Evolutionary conservation across 768 basidiomycete species (phyloP).

Genomic region (Hericium rajendrae): DNA sequence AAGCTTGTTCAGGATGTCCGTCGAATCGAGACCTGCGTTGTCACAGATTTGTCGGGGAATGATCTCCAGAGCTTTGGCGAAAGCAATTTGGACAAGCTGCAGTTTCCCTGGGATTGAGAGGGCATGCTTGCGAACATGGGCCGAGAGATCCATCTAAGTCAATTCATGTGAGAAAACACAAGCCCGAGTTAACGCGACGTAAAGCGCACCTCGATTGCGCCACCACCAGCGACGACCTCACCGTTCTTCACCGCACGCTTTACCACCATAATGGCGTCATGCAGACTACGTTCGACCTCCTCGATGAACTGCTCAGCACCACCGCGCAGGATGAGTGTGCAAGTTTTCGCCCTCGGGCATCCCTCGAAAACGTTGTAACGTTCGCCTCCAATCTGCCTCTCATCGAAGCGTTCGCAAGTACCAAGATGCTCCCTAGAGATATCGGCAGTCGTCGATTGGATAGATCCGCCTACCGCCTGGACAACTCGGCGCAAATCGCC

Average conservation of each 20-base stretch:
- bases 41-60: constrained; percentile 98
- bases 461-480: constrained; percentile 88
- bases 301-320: constrained; percentile 99
- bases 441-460: constrained; percentile 94
- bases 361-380: constrained; percentile 92
- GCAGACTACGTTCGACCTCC: constrained; percentile 93
- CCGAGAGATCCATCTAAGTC: constrained; percentile 88
- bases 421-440: constrained; percentile 86
- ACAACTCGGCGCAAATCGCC: constrained; percentile 90
- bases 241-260: constrained; percentile 94
- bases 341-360: constrained; percentile 90
- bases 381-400: constrained; percentile 94
- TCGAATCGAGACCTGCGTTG: constrained; percentile 96
- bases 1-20: constrained; percentile 93
- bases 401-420: constrained; percentile 87
- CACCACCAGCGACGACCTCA: constrained; percentile 94
- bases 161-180: background rate
- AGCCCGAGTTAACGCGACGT: background rate
- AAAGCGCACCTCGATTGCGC: constrained; percentile 78
- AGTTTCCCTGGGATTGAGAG: constrained; percentile 91
- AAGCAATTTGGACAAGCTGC: constrained; percentile 89
- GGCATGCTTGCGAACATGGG: constrained; percentile 85
- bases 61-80: constrained; percentile 94
- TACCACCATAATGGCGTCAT: constrained; percentile 99
- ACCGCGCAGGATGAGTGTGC: constrained; percentile 87